Conservation (phyloP, 257 asterid species). For the Striga asiatica region DNA sequence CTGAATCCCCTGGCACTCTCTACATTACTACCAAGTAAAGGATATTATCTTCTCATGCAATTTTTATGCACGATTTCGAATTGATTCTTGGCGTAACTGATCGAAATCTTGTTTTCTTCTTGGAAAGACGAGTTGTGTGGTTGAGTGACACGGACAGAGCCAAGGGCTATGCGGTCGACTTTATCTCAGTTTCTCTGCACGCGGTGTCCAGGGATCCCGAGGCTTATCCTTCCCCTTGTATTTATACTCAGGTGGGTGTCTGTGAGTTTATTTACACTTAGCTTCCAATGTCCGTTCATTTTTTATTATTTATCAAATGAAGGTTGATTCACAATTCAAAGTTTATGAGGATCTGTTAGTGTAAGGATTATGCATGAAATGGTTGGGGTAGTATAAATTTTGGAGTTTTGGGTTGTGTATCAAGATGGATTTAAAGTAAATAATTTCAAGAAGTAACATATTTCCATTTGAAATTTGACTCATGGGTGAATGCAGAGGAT, state of each 20-base stretch:
- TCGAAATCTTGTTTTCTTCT: conserved; percentile 9
- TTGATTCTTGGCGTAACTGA: background rate
- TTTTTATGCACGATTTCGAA: background rate
- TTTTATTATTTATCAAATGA: background rate
- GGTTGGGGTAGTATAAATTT: background rate
- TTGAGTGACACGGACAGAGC: conserved; percentile 64
- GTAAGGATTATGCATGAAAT: background rate
- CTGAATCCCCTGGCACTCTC: conserved; percentile 76
- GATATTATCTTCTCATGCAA: background rate
- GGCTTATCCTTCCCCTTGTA: conserved; percentile 73
- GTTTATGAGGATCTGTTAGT: background rate
- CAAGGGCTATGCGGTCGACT: conserved; percentile 78
- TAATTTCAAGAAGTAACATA: background rate
- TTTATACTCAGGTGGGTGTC: conserved; percentile 67
- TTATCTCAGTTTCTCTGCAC: conserved; percentile 64
- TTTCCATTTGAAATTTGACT: no score
- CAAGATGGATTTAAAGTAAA: background rate
- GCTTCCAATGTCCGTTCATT: background rate
- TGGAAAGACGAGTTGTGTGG: conserved; percentile 83
- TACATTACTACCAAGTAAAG: conserved; percentile 64
- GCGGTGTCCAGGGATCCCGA: conserved; percentile 92
- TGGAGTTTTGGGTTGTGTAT: background rate
- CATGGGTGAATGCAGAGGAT: background rate
- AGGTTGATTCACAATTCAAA: background rate
- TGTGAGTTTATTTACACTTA: background rate